A percentile compares a stretch with the other conserved stretches of the same genome.
phyloP scores from a whole-genome alignment of 805 yeast species.

The Maudiozyma bulderi region DNA sequence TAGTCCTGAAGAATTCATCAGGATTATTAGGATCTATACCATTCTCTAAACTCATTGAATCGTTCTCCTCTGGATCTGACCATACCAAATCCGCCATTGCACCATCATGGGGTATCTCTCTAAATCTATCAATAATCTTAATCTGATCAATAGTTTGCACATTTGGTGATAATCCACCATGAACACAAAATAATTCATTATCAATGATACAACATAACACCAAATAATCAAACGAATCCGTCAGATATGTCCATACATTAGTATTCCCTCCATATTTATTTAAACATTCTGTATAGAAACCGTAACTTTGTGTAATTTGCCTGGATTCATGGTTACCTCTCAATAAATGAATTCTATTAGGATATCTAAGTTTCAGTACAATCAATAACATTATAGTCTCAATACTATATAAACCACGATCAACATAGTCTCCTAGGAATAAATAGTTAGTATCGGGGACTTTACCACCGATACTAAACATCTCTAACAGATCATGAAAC shows the following conservation, averaged over 20 bases:
- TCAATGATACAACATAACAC: conserved; percentile 86
- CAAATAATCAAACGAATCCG: conserved; percentile 86
- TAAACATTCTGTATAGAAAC: conserved; percentile 90
- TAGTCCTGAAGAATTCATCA: conserved; percentile 16
- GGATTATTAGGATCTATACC: conserved; percentile 23
- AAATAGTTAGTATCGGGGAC: conserved; percentile 91
- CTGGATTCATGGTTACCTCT: conserved; percentile 96
- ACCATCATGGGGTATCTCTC: conserved; percentile 97
- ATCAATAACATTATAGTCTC: conserved; percentile 84
- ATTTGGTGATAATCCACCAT: conserved; percentile 93
- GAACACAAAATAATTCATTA: conserved; percentile 84
- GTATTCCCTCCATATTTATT: conserved; percentile 68
- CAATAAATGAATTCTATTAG: conserved; percentile 67
- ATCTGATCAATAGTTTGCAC: conserved; percentile 92
- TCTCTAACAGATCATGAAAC: conserved; percentile 85
- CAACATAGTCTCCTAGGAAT: conserved; percentile 93
- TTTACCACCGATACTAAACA: conserved; percentile 85
- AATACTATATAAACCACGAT: conserved; percentile 85
- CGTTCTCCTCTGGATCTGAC: conserved; percentile 93
- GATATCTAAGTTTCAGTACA: conserved; percentile 79
- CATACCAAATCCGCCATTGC: conserved; percentile 99
- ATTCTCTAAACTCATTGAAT: conserved; percentile 33
- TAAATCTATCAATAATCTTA: conserved; percentile 77
- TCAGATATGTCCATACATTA: conserved; percentile 81
- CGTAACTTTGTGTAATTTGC: conserved; percentile 94